A percentile compares a stretch with the other conserved stretches of the same genome.
These are phyloP conservation scores for Kodamaea leandrae DNA, from an alignment of 805 yeast genomes.

Conservation along the genomic window DNA sequence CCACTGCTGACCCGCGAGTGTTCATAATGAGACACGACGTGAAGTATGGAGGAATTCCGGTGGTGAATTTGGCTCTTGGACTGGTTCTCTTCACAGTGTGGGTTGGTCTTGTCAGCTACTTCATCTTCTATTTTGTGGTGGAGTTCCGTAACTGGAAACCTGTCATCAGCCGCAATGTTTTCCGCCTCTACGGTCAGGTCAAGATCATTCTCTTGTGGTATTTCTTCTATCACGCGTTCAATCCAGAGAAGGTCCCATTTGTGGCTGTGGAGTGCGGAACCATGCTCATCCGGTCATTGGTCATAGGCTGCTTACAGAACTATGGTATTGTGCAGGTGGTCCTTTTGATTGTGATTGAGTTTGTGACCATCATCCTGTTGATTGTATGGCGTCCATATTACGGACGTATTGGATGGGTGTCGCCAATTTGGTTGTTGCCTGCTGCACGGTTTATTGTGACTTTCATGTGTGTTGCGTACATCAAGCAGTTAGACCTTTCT, in stretches of 20 bases:
- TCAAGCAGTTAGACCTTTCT: constrained; percentile 31
- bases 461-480: constrained; percentile 43
- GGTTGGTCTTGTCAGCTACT: constrained; percentile 20
- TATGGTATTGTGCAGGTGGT: constrained; percentile 46
- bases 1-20: background rate
- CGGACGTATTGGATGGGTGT: constrained; percentile 25
- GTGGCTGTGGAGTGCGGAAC: constrained; percentile 35
- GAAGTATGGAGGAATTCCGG: constrained; percentile 1
- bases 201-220: constrained; percentile 48
- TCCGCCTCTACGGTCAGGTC: constrained; percentile 46
- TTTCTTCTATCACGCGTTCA: constrained; percentile 40
- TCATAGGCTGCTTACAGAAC: constrained; percentile 44
- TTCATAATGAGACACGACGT: background rate
- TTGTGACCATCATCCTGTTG: constrained; percentile 23
- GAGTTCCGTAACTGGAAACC: constrained; percentile 18
- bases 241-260: constrained; percentile 41
- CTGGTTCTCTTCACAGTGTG: constrained; percentile 26
- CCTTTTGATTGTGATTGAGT: constrained; percentile 35
- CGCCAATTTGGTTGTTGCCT: constrained; percentile 34
- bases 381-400: constrained; percentile 28
- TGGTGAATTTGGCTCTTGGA: constrained; percentile 28
- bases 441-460: constrained; percentile 39
- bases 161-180: constrained; percentile 18
- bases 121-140: constrained; percentile 28
- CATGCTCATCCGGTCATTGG: constrained; percentile 31